Percentiles rank a stretch among this genome's conserved stretches.
These are phyloP conservation scores for Actinidia chinensis DNA, from an alignment of 179 eudicot species.

Conservation along the genomic window DNA sequence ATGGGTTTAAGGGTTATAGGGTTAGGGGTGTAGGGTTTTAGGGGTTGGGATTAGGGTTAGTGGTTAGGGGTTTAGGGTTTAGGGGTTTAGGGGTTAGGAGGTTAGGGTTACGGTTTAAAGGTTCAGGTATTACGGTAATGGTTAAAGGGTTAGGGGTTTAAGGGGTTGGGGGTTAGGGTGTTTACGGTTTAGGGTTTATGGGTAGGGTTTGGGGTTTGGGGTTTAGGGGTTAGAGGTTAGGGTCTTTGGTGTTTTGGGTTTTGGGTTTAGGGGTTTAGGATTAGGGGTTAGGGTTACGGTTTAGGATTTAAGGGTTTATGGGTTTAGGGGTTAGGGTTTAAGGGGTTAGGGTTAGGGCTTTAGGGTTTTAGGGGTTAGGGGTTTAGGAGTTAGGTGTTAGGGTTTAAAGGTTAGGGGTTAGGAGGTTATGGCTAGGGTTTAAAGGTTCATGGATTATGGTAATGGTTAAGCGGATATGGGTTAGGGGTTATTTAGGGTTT, in stretches of 20 bases:
- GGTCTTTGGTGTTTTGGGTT: neutral
- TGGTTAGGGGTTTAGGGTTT: constrained; percentile 2
- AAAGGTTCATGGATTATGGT: neutral
- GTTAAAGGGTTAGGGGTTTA: constrained; percentile 6
- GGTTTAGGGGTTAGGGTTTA: constrained; percentile 9
- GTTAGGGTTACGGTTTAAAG: neutral
- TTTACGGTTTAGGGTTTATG: constrained; percentile 3
- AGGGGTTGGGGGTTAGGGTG: neutral
- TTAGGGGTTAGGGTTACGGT: constrained; percentile 10
- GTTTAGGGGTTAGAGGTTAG: neutral
- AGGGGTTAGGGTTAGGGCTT: neutral
- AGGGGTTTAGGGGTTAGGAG: neutral
- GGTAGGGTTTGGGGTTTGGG: neutral
- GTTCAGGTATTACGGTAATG: too few relatives aligned
- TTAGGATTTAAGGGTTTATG: too few relatives aligned
- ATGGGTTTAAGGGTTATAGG: too few relatives aligned
- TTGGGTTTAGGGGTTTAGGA: neutral
- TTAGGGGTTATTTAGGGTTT: neutral
- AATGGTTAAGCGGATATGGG: neutral
- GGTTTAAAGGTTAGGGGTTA: neutral
- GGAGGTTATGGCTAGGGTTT: too few relatives aligned
- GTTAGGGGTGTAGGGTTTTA: neutral
- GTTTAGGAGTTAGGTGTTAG: neutral
- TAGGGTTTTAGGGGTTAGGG: neutral
- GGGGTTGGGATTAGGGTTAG: neutral